Percentiles rank a stretch among this genome's conserved stretches.
Conservation (phyloP, 78 protist genomes). For the Tieghemostelium lacteum region DNA sequence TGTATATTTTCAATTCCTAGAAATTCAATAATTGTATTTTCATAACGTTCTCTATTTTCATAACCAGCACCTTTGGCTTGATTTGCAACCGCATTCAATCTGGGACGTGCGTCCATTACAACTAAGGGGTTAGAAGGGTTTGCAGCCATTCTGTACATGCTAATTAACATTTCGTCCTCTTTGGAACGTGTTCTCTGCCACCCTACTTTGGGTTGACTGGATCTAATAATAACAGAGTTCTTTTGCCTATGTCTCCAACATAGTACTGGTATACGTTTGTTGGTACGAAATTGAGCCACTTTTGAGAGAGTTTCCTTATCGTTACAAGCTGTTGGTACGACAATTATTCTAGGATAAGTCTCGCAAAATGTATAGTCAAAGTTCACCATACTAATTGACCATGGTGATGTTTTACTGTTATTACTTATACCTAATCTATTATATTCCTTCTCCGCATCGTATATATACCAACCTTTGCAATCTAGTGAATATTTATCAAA, state of each 20-base stretch:
- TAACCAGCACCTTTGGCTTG: conserved; percentile 85
- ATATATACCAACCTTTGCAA: conserved; percentile 68
- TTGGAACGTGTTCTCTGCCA: conserved; percentile 22
- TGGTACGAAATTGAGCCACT: conserved; percentile 80
- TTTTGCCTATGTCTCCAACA: conserved; percentile 77
- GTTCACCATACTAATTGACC: conserved; percentile 80
- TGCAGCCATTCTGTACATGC: conserved; percentile 28
- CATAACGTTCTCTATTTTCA: conserved; percentile 81
- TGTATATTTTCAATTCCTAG: conserved; percentile 93
- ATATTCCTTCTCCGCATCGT: conserved; percentile 74
- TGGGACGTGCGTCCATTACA: conserved; percentile 91
- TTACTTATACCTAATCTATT: conserved; percentile 59
- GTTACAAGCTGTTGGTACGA: conserved; percentile 71
- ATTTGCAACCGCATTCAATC: conserved; percentile 90
- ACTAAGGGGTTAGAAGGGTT: conserved; percentile 8
- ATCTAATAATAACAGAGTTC: conserved; percentile 63
- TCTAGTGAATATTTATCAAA: conserved; percentile 11
- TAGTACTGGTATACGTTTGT: conserved; percentile 84
- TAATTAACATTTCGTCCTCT: conserved; percentile 52
- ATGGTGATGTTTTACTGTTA: conserved; percentile 44
- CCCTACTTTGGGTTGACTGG: conserved; percentile 88
- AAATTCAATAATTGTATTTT: conserved; percentile 59
- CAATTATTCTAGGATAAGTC: conserved; percentile 86
- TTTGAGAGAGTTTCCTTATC: conserved; percentile 38
- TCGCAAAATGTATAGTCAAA: conserved; percentile 76